Evolutionary conservation across 2,329 filamentous ascomycete genomes (phyloP).

Genomic region (Cercospora sojina): DNA sequence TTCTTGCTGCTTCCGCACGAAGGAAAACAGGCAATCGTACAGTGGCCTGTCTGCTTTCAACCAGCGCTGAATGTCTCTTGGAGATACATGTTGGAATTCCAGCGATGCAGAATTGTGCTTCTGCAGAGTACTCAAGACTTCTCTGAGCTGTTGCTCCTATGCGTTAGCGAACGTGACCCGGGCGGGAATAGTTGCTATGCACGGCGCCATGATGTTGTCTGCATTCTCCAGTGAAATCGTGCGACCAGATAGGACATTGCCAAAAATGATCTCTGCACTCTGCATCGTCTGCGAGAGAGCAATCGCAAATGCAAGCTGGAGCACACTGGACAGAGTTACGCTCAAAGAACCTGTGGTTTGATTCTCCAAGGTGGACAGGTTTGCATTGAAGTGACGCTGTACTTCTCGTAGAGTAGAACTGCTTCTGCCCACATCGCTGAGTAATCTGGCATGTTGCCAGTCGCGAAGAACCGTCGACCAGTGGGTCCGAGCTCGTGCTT

Average conservation of each 20-base stretch:
- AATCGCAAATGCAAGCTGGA: conserved; percentile 17
- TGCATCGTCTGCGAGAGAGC: conserved; percentile 14
- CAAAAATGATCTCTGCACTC: conserved; percentile 20
- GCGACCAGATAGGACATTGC: conserved; percentile 20
- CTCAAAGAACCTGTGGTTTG: not conserved
- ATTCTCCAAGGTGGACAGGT: conserved; percentile 9
- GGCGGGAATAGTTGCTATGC: conserved; percentile 21
- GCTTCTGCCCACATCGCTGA: conserved; percentile 6
- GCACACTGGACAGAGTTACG: conserved; percentile 13
- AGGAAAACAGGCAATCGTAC: conserved; percentile 21
- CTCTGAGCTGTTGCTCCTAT: not conserved
- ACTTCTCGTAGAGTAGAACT: conserved; percentile 2
- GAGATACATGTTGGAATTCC: conserved; percentile 20
- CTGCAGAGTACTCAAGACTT: conserved; percentile 8
- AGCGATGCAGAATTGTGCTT: conserved; percentile 14
- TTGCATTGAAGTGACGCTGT: conserved; percentile 2
- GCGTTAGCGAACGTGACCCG: conserved; percentile 11
- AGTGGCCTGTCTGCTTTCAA: conserved; percentile 17
- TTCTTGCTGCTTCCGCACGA: conserved; percentile 10
- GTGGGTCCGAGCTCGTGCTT: conserved; percentile 2
- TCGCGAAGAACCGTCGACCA: conserved; percentile 8
- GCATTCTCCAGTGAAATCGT: conserved; percentile 14
- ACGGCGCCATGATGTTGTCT: conserved; percentile 22
- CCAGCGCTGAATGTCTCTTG: conserved; percentile 19
- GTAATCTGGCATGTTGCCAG: conserved; percentile 15